Evolutionary conservation across 352 stramenopile genomes (phyloP), one percentile per base, ranked within the genome.

Genomic region (Globisporangium irregulare): DNA sequence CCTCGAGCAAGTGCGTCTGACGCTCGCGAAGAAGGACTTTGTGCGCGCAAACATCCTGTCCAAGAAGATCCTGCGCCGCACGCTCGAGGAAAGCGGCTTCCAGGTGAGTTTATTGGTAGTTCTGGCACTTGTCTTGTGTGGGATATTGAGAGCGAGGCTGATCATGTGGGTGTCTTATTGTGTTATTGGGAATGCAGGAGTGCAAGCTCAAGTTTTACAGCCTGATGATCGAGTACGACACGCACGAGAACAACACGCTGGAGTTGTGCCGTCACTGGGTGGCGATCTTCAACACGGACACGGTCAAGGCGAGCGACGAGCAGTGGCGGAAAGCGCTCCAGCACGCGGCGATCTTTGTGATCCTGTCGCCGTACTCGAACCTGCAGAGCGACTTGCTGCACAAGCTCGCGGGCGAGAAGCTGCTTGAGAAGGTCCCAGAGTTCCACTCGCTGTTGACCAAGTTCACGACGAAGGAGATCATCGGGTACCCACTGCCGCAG

Each of bases 121-220:
- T 6, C 3, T 54, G 48, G n/a, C n/a, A 15, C 43, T 51, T 20
- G 43, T 22, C 4, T 43, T 22, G 34, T 18, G 9, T 38, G 18
- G 25, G n/a, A 25, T 61, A 25, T 6, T 29, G 50, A 29, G 50
- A 6, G 50, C 27, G 27, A 46, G 34, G 8, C n/a, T 67, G 46
- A 27, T 60, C 48, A 20, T 54, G 9, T 41, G 34, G 9, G 34
- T 41, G 34, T 41, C 1, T 14, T 56, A 3, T 29, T 55, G 7
- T 27, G n/a, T 29, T 25, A 12, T 14, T 60, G n/a, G 62, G 36
- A 15, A 56, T 65, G 53, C 41, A 77, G 73, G 90, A 97, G 24
- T 95, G 98, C 70, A 99, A 99, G 76, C 86, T 99, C 66, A 96
- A 94, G 78, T 99, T 98, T 73, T 99, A 98, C 79, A 81, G 89